Conservation (phyloP, 2,329 filamentous ascomycete genomes). For the Colletotrichum brevisporum region DNA sequence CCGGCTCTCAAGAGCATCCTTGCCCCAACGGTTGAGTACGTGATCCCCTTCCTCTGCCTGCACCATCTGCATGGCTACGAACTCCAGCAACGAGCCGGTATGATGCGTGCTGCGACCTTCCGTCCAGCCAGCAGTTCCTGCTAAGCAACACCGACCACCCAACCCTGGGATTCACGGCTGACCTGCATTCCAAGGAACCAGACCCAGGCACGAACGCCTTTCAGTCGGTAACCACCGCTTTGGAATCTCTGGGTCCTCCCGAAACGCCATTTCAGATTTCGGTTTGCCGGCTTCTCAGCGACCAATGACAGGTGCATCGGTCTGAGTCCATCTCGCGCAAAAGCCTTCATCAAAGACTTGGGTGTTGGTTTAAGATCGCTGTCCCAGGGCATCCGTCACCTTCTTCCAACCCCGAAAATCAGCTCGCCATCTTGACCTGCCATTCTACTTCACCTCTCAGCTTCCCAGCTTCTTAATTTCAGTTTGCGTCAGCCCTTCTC, state of each 20-base stretch:
- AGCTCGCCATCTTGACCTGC: constrained; percentile 6
- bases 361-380: constrained; percentile 38
- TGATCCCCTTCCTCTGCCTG: constrained; percentile 38
- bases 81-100: constrained; percentile 39
- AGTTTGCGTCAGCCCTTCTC: constrained; percentile 9
- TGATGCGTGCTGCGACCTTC: constrained; percentile 32
- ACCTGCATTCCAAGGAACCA: constrained; percentile 37
- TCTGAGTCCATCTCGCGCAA: constrained; percentile 26
- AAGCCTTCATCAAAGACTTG: constrained; percentile 29
- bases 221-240: constrained; percentile 34
- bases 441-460: background rate
- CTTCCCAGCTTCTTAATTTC: constrained; percentile 9
- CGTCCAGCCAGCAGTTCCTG: constrained; percentile 33
- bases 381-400: constrained; percentile 20
- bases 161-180: constrained; percentile 20
- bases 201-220: constrained; percentile 31
- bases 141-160: constrained; percentile 17
- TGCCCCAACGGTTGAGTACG: constrained; percentile 40
- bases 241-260: constrained; percentile 37
- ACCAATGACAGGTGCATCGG: constrained; percentile 37
- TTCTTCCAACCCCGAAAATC: constrained; percentile 7
- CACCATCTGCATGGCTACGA: constrained; percentile 29
- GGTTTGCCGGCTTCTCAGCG: constrained; percentile 34
- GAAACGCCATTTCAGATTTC: constrained; percentile 41
- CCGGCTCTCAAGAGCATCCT: constrained; percentile 16